Base-by-base conservation (phyloP, 805 yeast genomes). In the Pichia rugopelliculosa region DNA sequence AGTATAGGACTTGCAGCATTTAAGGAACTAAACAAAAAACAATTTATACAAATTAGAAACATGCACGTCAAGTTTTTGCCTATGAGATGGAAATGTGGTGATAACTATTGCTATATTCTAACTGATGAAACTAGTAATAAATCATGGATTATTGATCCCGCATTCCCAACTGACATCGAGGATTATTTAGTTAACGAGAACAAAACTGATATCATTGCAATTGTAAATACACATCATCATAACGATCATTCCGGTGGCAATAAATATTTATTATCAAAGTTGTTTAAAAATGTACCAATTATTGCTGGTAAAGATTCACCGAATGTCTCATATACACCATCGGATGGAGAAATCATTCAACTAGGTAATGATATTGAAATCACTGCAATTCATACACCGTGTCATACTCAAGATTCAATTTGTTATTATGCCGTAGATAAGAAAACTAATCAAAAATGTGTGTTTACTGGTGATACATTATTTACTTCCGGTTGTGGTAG, bases 161-260 rank as follows among this genome's bases (percentile, higher is more conserved):
- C 98, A 1, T 84, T 83, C 56, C 91, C 96, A 1, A 62, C 72
- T 5, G 96, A 88, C 50, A 78, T 78, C 9, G 61, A 75, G 47
- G 74, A 83, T 4, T 69, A 64, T 13, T 59, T 77, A 25, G 42
- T 49, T 2, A 40, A 53, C 13, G 47, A 55, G 22, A 58, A 57
- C 25, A 62, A 68, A 36, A 65, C 75, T 36, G 76, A 82, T 44
- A 66, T 93, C 45, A 73, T 72, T 39, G 87, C 91, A 1, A 84
- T 93, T 49, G 95, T 87, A 44, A 93, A 93, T 66, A 93, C 98
- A 1, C 99, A 93, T 62, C 99, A 93, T 62, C 99, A 93, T 65
- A 79, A 80, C 60, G 99, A 93, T 62, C 99, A 93, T 66, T 73
- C 96, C 2, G 96, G 87, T 21, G 98, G 97, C 2, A 90, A 89